Evolutionary conservation across 75 land plant genomes (phyloP).

Genomic region (Picea sitchensis): DNA sequence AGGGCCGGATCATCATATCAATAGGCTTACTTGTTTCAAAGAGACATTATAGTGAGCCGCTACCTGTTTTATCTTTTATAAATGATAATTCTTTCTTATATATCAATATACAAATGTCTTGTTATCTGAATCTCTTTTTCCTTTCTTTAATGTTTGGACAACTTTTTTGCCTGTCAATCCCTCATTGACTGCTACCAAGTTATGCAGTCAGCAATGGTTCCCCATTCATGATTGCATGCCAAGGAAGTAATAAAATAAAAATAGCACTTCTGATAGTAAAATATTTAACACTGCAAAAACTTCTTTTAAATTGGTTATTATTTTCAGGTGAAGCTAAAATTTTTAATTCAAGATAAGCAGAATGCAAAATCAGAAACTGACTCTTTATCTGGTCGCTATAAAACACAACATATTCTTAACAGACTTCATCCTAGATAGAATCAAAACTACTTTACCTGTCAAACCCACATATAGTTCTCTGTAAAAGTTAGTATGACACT

Average conservation of each 20-base stretch:
- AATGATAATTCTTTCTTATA: background rate
- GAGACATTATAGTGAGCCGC: background rate
- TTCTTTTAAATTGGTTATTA: background rate
- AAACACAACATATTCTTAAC: too few relatives aligned
- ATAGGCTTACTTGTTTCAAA: slow-evolving; percentile 3
- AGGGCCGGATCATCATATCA: background rate
- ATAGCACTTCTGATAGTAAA: background rate
- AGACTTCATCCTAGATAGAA: too few relatives aligned
- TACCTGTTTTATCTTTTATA: background rate
- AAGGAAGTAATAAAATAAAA: background rate
- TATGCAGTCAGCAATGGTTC: background rate
- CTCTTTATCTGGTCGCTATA: too few relatives aligned
- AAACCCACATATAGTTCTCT: too few relatives aligned
- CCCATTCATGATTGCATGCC: background rate
- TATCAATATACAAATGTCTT: background rate
- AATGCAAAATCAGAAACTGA: too few relatives aligned
- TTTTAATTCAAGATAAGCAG: too few relatives aligned
- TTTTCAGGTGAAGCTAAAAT: too few relatives aligned
- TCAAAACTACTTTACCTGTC: too few relatives aligned
- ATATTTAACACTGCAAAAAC: background rate
- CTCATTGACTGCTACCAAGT: background rate
- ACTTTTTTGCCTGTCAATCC: slow-evolving; percentile 3
- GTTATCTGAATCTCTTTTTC: background rate
- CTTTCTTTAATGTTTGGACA: background rate
- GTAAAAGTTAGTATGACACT: too few relatives aligned